Percentiles rank a stretch among this genome's conserved stretches.
Conservation (phyloP, 768 basidiomycete genomes). For the Agrocybe praecox region DNA sequence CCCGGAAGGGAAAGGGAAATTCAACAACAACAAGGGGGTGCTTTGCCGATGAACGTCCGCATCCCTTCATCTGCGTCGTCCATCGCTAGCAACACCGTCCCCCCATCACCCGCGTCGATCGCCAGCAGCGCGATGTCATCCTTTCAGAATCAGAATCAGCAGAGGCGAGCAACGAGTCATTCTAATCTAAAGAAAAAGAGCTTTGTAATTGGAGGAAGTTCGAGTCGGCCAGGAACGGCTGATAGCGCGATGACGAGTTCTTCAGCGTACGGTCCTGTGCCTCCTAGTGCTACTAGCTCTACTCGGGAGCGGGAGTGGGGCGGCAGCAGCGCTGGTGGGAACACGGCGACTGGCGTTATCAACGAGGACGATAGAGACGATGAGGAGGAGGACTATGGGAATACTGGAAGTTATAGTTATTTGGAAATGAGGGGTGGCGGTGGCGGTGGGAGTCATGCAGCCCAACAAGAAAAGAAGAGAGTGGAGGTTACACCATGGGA, state of each 20-base stretch:
- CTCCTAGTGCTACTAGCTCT: background rate
- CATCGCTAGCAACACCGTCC: background rate
- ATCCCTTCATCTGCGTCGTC: background rate
- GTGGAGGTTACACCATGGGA: slow-evolving; percentile 35
- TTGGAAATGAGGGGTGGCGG: background rate
- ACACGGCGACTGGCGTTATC: background rate
- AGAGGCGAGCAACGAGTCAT: background rate
- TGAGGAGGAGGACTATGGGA: background rate
- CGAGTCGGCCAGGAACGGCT: slow-evolving; percentile 26
- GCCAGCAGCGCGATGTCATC: background rate
- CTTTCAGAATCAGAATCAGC: background rate
- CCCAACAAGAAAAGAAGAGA: slow-evolving; percentile 7
- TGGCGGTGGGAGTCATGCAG: background rate
- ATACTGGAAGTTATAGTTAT: background rate
- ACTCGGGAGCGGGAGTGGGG: too few relatives aligned
- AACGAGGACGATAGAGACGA: background rate
- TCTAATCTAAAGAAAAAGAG: background rate
- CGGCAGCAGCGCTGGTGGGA: too few relatives aligned
- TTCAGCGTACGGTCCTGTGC: too few relatives aligned
- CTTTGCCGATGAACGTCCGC: background rate
- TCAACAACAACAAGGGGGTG: background rate
- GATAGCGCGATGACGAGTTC: slow-evolving; percentile 16
- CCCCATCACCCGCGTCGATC: background rate
- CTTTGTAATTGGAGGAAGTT: background rate
- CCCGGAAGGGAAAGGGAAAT: slow-evolving; percentile 24